These are phyloP conservation scores for Ehretia macrophylla DNA, from an alignment of 257 asterid species.

Conservation along the genomic window DNA sequence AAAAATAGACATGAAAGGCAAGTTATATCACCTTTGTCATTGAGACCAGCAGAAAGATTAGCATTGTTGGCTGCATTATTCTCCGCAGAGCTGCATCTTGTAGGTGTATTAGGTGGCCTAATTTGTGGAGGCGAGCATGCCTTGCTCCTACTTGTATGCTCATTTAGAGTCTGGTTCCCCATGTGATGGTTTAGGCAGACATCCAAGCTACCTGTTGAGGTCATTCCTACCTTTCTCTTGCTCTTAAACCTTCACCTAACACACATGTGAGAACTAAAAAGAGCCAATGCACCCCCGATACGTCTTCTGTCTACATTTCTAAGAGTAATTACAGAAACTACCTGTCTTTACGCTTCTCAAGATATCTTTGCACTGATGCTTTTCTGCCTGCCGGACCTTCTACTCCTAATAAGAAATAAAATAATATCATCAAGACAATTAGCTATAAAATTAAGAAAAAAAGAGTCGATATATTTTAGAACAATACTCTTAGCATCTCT, in stretches of 20 bases:
- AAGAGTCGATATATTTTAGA: background rate
- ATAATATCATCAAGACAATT: conserved; percentile 5
- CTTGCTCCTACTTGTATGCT: conserved; percentile 36
- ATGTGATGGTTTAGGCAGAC: conserved; percentile 44
- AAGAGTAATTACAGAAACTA: conserved; percentile 26
- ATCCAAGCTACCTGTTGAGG: conserved; percentile 51
- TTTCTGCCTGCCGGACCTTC: conserved; percentile 73
- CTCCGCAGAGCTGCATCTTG: conserved; percentile 52
- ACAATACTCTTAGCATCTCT: no score
- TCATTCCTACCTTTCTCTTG: conserved; percentile 67
- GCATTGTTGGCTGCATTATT: conserved; percentile 16
- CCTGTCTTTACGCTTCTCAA: conserved; percentile 98
- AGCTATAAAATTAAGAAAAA: conserved; percentile 4
- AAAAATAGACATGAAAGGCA: background rate
- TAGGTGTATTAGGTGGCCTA: conserved; percentile 45
- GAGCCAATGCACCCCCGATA: conserved; percentile 10
- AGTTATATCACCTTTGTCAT: conserved; percentile 41
- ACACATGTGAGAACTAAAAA: conserved; percentile 48
- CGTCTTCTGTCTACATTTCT: conserved; percentile 2
- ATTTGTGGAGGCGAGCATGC: conserved; percentile 40
- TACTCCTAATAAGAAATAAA: conserved; percentile 36
- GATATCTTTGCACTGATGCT: conserved; percentile 85
- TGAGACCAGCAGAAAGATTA: conserved; percentile 37
- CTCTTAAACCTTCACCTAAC: conserved; percentile 95
- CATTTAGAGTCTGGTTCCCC: conserved; percentile 29